Evolutionary conservation across 805 yeast species (phyloP).

Genomic region (Blastobotrys terrestris): DNA sequence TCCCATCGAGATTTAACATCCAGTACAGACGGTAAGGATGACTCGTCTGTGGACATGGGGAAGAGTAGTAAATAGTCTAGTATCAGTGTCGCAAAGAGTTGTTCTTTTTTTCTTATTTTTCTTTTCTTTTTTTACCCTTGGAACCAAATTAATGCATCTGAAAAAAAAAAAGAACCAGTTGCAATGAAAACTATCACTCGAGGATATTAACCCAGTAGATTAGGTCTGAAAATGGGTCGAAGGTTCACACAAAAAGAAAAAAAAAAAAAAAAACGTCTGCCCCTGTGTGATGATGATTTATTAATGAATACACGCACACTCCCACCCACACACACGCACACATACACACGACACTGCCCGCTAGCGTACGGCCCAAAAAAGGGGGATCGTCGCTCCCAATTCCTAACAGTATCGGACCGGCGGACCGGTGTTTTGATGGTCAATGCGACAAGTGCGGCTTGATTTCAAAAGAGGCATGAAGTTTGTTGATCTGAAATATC

Average conservation of each 20-base stretch:
- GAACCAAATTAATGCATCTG: too few species aligned
- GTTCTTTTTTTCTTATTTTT: too few species aligned
- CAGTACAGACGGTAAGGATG: constrained; percentile 20
- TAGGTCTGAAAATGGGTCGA: too few species aligned
- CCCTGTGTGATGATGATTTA: not conserved
- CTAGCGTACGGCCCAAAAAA: not conserved
- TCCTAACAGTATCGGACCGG: not conserved
- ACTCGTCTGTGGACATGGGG: constrained; percentile 14
- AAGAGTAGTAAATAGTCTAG: not conserved
- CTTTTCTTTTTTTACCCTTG: too few species aligned
- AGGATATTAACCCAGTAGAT: too few species aligned
- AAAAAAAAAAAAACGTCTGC: not conserved
- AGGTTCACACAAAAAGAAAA: not conserved
- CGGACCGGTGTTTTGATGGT: not conserved
- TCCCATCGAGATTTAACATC: constrained; percentile 19
- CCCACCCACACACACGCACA: not conserved
- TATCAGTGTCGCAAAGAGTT: too few species aligned
- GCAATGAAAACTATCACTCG: too few species aligned
- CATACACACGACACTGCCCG: not conserved
- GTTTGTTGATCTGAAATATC: too few species aligned
- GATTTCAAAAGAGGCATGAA: too few species aligned
- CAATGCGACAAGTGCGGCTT: not conserved
- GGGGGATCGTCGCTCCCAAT: not conserved
- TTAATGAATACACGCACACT: not conserved
- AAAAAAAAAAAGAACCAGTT: too few species aligned